A percentile compares a stretch with the other conserved stretches of the same genome.
Evolutionary conservation across 2,329 filamentous ascomycete genomes (phyloP).

Genomic region (Aspergillus intermedius): DNA sequence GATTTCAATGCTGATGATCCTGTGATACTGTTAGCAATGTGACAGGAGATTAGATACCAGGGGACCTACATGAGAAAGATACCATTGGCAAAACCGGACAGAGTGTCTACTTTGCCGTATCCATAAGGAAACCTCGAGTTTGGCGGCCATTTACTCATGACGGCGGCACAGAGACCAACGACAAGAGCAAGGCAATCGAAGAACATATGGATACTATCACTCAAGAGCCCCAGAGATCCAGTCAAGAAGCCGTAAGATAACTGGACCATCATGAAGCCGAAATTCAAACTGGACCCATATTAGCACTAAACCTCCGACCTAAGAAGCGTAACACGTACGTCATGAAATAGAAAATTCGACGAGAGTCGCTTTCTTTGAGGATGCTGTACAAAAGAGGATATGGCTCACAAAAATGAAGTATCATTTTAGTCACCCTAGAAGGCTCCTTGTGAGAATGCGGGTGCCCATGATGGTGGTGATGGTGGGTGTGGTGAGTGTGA

Average conservation of each 20-base stretch:
- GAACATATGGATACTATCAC: slow-evolving; percentile 98
- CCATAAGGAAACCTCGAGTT: slow-evolving; percentile 87
- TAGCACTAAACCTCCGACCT: slow-evolving; percentile 9
- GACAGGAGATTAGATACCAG: not conserved
- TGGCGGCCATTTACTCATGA: slow-evolving; percentile 94
- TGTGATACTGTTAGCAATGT: slow-evolving; percentile 30
- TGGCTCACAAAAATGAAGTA: slow-evolving; percentile 62
- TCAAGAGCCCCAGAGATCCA: slow-evolving; percentile 88
- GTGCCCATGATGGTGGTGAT: slow-evolving; percentile 19
- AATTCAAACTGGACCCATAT: slow-evolving; percentile 63
- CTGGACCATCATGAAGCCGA: slow-evolving; percentile 90
- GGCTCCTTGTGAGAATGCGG: slow-evolving; percentile 39
- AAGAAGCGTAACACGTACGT: slow-evolving; percentile 48
- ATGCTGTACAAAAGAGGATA: slow-evolving; percentile 81
- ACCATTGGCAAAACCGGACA: slow-evolving; percentile 94
- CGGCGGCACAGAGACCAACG: slow-evolving; percentile 82
- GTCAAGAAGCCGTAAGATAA: slow-evolving; percentile 90
- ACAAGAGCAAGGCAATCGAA: slow-evolving; percentile 92
- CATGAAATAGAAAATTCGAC: slow-evolving; percentile 97
- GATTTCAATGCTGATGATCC: slow-evolving; percentile 90
- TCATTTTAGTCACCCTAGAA: slow-evolving; percentile 63
- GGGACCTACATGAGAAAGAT: slow-evolving; percentile 74
- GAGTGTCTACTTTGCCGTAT: slow-evolving; percentile 91
- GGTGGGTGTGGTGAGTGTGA: slow-evolving; percentile 27
- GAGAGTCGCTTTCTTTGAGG: slow-evolving; percentile 81